Base-by-base conservation (phyloP, 352 stramenopile genomes). In the Phytophthora citrophthora region DNA sequence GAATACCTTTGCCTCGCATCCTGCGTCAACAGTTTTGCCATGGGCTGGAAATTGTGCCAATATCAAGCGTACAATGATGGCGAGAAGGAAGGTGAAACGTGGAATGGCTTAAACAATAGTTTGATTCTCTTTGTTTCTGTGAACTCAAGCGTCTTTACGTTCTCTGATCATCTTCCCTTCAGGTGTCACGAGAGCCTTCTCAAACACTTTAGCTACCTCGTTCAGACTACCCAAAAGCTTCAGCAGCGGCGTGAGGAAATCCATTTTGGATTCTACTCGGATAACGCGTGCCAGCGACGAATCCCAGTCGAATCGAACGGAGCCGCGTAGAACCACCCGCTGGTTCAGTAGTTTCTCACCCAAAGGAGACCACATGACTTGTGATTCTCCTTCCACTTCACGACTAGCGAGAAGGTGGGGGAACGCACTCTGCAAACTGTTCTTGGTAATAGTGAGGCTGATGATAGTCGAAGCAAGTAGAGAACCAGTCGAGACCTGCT, bases 301-400 rank as follows among this genome's bases (percentile, higher is more conserved):
- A 9, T 64, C 61, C 61, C 54, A 70, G 61, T 60, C 38, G 10
- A 70, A 70, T 10, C 32, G 39, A 2, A 65, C 47, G 1, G 61
- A 64, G 18, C 61, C 54, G 5, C 29, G 24, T 36, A 64, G 2
- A 9, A 31, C 23, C n/a, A 69, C 1, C 5, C 61, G 44, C 32
- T 59, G 38, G 46, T 64, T 45, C 31, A 58, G 11, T 13, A 69
- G 39, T 12, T 34, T 62, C 2, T 26, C 16, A 2, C 10, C 51
- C 1, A 68, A 38, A 7, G 24, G 23, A 3, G 34, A 57, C 27
- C 13, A 26, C 34, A 54, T 27, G 2, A 12, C 3, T 4, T 13
- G n/a, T 10, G n/a, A 1, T 16, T 5, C 12, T 36, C 39, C 26
- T 1, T 47, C 34, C 5, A 16, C 18, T 1, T 44, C 16, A 8